Evolutionary conservation across 2,329 filamentous ascomycete genomes (phyloP).

Genomic region (Calonectria crousiana): DNA sequence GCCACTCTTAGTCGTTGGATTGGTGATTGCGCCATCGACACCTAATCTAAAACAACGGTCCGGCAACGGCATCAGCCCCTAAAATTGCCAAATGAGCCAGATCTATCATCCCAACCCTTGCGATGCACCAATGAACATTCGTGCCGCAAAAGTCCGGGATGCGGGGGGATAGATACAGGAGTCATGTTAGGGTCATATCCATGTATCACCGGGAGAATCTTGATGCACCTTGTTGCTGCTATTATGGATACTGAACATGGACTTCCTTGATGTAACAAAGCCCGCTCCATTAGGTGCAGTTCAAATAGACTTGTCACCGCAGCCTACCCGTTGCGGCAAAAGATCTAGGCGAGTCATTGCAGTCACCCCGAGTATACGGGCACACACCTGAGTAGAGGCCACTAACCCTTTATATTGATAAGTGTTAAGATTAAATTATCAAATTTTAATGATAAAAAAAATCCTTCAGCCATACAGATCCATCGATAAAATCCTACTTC

Average conservation of each 20-base stretch:
- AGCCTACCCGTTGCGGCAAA: too few species aligned
- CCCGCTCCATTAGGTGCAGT: background rate
- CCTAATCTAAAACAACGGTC: constrained; percentile 22
- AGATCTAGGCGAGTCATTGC: too few species aligned
- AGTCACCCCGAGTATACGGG: too few species aligned
- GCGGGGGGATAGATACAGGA: constrained; percentile 16
- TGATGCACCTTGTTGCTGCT: background rate
- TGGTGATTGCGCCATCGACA: constrained; percentile 29
- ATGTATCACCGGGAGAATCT: background rate
- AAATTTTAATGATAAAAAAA: too few species aligned
- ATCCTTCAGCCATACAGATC: too few species aligned
- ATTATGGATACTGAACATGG: background rate
- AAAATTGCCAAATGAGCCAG: background rate
- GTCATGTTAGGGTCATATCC: constrained; percentile 25
- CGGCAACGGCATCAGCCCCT: background rate
- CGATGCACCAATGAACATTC: constrained; percentile 3
- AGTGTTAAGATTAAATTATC: too few species aligned
- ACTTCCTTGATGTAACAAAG: background rate
- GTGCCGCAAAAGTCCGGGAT: background rate
- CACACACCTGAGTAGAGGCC: too few species aligned
- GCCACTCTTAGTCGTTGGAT: constrained; percentile 11
- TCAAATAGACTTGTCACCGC: too few species aligned
- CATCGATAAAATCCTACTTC: too few species aligned
- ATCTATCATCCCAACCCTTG: background rate
- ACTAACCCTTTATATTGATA: too few species aligned